Evolutionary conservation across 345 rosid species (phyloP).

Genomic region (Euphorbia tirucalli): DNA sequence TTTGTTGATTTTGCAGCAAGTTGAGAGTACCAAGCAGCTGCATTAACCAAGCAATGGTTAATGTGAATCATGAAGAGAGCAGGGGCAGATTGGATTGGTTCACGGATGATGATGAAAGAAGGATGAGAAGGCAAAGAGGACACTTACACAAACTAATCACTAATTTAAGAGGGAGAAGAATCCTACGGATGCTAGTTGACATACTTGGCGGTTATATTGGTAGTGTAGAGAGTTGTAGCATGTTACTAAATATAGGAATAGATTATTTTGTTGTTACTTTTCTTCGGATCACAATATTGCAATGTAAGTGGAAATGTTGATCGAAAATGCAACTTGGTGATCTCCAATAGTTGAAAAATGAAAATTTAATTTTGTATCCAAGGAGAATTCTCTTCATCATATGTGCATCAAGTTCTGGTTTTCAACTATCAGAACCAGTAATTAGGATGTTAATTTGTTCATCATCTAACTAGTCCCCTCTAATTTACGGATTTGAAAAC

Average conservation of each 20-base stretch:
- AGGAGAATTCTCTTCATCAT: too few relatives aligned
- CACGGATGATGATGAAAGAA: not conserved
- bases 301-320: not conserved
- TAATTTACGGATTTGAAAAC: too few relatives aligned
- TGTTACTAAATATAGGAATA: not conserved
- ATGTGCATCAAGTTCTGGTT: too few relatives aligned
- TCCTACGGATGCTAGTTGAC: not conserved
- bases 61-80: not conserved
- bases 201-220: not conserved
- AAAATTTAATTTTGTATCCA: too few relatives aligned
- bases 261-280: not conserved
- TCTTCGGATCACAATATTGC: not conserved
- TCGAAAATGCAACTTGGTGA: not conserved
- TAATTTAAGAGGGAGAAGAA: not conserved
- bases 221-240: not conserved
- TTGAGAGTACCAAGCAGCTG: not conserved
- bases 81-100: not conserved
- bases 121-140: not conserved
- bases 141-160: constrained; percentile 3
- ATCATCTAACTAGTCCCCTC: too few relatives aligned
- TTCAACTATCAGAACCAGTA: too few relatives aligned
- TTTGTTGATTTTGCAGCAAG: constrained; percentile 1
- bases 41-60: not conserved
- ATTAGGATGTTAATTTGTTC: too few relatives aligned
- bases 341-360: not conserved